Evolutionary conservation across 805 yeast genomes (phyloP).

Genomic region (Jamesozyma lodderae): DNA sequence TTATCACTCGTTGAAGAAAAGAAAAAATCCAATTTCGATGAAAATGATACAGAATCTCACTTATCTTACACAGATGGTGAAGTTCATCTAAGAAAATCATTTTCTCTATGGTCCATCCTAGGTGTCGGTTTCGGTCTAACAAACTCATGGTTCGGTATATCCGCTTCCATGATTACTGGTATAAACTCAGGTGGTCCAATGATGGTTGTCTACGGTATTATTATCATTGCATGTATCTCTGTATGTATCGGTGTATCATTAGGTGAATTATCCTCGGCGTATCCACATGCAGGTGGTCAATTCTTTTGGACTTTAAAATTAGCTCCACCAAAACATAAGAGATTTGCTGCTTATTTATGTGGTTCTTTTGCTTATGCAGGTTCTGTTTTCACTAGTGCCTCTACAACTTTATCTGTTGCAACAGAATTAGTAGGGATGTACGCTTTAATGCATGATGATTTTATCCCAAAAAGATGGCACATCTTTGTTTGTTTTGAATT

Average conservation of each 20-base stretch:
- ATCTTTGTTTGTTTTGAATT: slow-evolving; percentile 45
- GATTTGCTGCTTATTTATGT: slow-evolving; percentile 48
- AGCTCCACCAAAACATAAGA: slow-evolving; percentile 38
- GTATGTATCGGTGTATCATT: slow-evolving; percentile 42
- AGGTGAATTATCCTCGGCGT: slow-evolving; percentile 47
- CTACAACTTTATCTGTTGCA: slow-evolving; percentile 51
- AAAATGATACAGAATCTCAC: background rate
- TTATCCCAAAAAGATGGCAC: slow-evolving; percentile 44
- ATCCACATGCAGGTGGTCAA: slow-evolving; percentile 59
- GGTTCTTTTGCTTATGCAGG: slow-evolving; percentile 63
- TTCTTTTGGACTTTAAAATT: slow-evolving; percentile 51
- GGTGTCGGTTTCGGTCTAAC: slow-evolving; percentile 58
- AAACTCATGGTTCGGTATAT: slow-evolving; percentile 57
- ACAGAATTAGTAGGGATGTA: slow-evolving; percentile 46
- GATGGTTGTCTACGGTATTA: slow-evolving; percentile 49
- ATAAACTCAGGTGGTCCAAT: slow-evolving; percentile 53
- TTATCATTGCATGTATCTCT: slow-evolving; percentile 43
- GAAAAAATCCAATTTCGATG: background rate
- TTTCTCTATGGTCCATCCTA: slow-evolving; percentile 41
- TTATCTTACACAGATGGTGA: slow-evolving; percentile 15
- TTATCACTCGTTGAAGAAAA: background rate
- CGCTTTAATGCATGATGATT: slow-evolving; percentile 27
- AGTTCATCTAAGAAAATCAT: slow-evolving; percentile 32
- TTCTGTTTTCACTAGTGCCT: slow-evolving; percentile 53
- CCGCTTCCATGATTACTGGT: slow-evolving; percentile 51